Evolutionary conservation across 352 stramenopile species (phyloP), one percentile per base, ranked within the genome.

Genomic region (Blastocystis sp.): DNA sequence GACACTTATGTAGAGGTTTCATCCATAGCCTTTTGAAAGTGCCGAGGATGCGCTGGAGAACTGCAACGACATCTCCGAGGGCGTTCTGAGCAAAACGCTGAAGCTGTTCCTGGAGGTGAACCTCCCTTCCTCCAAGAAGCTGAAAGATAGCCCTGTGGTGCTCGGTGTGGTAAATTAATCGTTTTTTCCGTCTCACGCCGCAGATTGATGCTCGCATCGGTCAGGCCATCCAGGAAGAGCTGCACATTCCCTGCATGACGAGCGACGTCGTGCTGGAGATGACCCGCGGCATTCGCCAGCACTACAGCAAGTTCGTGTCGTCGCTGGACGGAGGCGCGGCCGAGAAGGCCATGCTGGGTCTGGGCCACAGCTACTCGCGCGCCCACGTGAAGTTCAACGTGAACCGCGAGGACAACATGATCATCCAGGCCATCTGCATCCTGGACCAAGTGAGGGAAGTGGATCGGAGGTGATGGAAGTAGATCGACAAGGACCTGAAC

Each of bases 381-480:
- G 95, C 93, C 80, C 98, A 99, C 93, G 92, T 97, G 21, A 99
- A 99, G 93, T 99, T 99, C 91, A 99, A 99, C 92, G 96, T 98
- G 74, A 98, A 97, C 91, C 93, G 96, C 62, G 95, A 95, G 23
- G 97, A 99, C 91, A 99, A 99, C 91, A 99, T 99, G 97, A 99
- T 99, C 91, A 99, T 99, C 91, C 97, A 99, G 92, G 95, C 93
- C 52, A 99, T 99, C 90, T 96, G 94, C 86, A 92, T 99, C 34
- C 92, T 99, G 17, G 97, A 99, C 92, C 96, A 99, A 88, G 91
- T 86, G 45, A 11, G 9, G 9, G 21, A 38, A 17, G 23, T 56
- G 10, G 10, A 4, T 34, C 28, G 28, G 28, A 17, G 0, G 5
- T 34, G 3, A 70, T 9, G 7, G 7, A 14, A 21, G 76, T 23